These are phyloP conservation scores for Fusarium nisikadoi DNA, from an alignment of 2,329 filamentous ascomycete species.

Conservation along the genomic window DNA sequence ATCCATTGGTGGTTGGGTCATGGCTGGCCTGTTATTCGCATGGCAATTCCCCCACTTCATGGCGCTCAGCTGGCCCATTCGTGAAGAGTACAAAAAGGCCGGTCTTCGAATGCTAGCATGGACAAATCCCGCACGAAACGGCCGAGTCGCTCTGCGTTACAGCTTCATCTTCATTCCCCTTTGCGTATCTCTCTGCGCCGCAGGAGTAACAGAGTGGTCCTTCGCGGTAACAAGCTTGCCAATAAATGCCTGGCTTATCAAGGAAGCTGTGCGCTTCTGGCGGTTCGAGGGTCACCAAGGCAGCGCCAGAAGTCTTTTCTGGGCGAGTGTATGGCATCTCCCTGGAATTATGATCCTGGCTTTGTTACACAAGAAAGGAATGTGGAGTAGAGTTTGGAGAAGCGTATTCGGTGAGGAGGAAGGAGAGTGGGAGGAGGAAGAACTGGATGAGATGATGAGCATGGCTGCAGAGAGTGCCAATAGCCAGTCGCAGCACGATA, in stretches of 20 bases:
- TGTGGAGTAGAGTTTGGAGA: constrained; percentile 86
- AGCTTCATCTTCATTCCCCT: constrained; percentile 86
- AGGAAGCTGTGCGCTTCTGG: constrained; percentile 86
- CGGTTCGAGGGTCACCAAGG: constrained; percentile 79
- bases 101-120: constrained; percentile 82
- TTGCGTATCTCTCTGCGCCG: constrained; percentile 81
- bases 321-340: constrained; percentile 97
- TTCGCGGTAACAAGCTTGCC: constrained; percentile 84
- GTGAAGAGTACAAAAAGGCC: constrained; percentile 84
- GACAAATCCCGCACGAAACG: constrained; percentile 87
- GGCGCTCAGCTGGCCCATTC: constrained; percentile 86
- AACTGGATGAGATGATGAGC: constrained; percentile 54
- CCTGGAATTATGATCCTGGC: constrained; percentile 90
- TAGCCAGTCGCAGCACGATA: constrained; percentile 22
- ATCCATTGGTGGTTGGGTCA: constrained; percentile 84
- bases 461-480: constrained; percentile 48
- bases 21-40: constrained; percentile 85
- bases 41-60: constrained; percentile 99
- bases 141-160: constrained; percentile 88
- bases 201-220: constrained; percentile 83
- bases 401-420: constrained; percentile 71
- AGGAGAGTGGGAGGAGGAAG: constrained; percentile 68
- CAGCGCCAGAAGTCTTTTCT: constrained; percentile 86
- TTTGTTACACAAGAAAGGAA: constrained; percentile 91
- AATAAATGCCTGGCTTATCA: constrained; percentile 86